Base-by-base conservation (phyloP, 371 early-diverging fungal genomes). In the Dichotomocladium elegans region DNA sequence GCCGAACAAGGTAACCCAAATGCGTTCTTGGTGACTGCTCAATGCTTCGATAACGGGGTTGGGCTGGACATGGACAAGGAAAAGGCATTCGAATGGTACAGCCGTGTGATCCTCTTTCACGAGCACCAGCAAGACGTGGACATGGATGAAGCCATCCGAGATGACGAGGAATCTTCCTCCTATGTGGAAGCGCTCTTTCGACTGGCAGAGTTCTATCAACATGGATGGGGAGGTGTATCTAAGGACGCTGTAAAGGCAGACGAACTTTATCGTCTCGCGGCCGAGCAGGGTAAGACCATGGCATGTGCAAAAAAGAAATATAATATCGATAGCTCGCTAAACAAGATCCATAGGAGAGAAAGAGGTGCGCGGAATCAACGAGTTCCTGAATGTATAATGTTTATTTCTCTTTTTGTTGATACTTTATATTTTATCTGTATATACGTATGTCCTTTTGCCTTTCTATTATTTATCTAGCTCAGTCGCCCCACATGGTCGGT, bases 1-100 rank as follows among this genome's bases (percentile, higher is more conserved):
- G 67, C 72, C 7, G 53, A 68, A 29, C 19, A 60, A 9, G 62
- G 60, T 26, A 51, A 68, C n/a, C 40, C 51, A 34, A 66, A 63
- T 26, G 67, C 66, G 6, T 74, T 63, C 49, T 33, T 68, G 17
- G 63, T 69, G 11, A 64, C 72, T 8, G 77, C 70, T 2, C 56
- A 64, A 25, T 95, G 95, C 55, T 94, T 88, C 61, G 94, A 93
- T 58, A 78, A 87, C 30, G 97, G 95, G 10, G 62, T 87, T 33
- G 93, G 93, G 8, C 77, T 88, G 1, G 73, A 74, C 29, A 68
- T 76, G 60, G 72, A 91, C 57, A 45, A 80, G 6, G 44, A 62
- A 9, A 72, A 82, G 57, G 94, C 95, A 3, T 79, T 93, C 15
- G 54, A 77, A 41, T 94, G 91, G 91, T 95, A 92, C 65, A 65